Percentiles rank a stretch among this genome's conserved stretches.
Conservation (phyloP, 768 basidiomycete species). For the Suillus subluteus region DNA sequence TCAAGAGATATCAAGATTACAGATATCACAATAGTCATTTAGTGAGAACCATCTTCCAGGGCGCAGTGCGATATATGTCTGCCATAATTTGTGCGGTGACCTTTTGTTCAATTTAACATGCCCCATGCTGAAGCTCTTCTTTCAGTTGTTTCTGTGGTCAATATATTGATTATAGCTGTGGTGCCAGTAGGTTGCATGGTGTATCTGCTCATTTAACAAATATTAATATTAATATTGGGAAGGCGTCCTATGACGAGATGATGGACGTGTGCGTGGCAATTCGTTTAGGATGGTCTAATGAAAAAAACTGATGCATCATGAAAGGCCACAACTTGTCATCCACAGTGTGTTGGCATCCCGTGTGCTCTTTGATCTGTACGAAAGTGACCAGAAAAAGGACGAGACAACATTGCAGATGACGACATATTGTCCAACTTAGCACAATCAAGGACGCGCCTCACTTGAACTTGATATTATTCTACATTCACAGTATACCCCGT, state of each 20-base stretch:
- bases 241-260: neutral
- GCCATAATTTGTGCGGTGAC: neutral
- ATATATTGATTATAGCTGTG: neutral
- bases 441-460: neutral
- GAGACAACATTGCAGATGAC: neutral
- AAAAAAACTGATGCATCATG: neutral
- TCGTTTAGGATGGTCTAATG: neutral
- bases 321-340: neutral
- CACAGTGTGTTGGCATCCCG: constrained; percentile 4
- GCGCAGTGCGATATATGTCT: constrained; percentile 2
- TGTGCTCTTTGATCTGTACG: neutral
- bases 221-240: neutral
- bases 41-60: neutral
- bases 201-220: neutral
- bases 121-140: neutral
- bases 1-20: constrained; percentile 4
- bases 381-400: neutral
- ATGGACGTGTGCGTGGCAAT: neutral
- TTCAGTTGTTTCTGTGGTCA: neutral
- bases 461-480: neutral
- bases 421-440: neutral
- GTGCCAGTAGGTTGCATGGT: neutral
- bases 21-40: neutral
- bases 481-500: neutral
- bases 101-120: neutral